phyloP scores from a whole-genome alignment of 2,329 filamentous ascomycete genomes.

The Nannizzia gypsea region DNA sequence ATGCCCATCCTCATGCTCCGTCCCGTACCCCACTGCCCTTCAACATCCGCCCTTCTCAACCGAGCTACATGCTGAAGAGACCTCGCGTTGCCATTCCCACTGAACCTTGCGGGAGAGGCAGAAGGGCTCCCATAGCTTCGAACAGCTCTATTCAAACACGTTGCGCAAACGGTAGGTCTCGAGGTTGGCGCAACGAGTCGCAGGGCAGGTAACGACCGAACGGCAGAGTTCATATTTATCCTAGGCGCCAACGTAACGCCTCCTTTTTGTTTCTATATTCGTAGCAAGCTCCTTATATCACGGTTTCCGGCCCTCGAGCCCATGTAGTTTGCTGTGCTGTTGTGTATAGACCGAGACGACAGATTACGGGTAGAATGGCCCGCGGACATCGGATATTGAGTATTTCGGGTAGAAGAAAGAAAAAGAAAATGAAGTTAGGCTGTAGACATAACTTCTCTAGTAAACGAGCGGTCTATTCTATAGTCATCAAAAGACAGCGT shows the following conservation, averaged over 20 bases:
- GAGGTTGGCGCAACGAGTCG: background rate
- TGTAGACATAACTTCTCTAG: background rate
- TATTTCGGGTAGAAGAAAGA: background rate
- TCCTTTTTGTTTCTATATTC: no score
- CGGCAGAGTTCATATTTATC: background rate
- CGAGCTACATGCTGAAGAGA: background rate
- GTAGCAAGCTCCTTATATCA: no score
- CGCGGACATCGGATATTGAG: background rate
- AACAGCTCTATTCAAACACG: background rate
- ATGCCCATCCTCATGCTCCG: slow-evolving; percentile 4
- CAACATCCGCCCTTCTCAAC: background rate
- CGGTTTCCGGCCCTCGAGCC: no score
- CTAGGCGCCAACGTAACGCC: background rate
- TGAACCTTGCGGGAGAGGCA: background rate
- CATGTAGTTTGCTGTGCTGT: background rate
- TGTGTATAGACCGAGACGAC: background rate
- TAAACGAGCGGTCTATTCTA: background rate
- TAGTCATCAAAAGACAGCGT: background rate
- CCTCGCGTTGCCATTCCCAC: no score
- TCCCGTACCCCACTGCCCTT: background rate
- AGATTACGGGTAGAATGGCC: background rate
- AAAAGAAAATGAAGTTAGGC: background rate
- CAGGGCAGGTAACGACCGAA: background rate
- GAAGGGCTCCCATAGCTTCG: background rate
- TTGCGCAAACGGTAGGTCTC: background rate